phyloP scores from a whole-genome alignment of 441 rosid genomes.

The Euphorbia celastroides region DNA sequence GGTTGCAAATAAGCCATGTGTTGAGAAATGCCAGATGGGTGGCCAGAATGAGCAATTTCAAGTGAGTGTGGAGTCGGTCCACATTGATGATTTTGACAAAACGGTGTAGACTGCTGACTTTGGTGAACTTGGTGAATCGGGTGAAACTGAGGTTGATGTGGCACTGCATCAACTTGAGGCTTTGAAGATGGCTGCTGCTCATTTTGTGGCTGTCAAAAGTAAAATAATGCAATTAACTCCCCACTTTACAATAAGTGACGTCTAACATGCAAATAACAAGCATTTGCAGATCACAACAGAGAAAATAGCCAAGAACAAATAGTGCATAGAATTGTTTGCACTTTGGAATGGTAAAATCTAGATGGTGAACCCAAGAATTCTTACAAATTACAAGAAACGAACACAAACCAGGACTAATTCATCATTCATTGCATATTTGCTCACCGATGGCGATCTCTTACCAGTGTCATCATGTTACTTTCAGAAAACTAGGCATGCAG shows the following conservation, averaged over 20 bases:
- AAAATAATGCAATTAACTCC: too few relatives aligned
- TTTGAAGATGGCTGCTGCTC: conserved; percentile 62
- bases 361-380: too few relatives aligned
- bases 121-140: conserved; percentile 68
- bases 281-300: not conserved
- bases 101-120: conserved; percentile 54
- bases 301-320: not conserved
- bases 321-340: not conserved
- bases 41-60: conserved; percentile 61
- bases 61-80: conserved; percentile 47
- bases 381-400: not conserved
- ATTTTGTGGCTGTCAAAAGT: conserved; percentile 40
- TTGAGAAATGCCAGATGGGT: conserved; percentile 68
- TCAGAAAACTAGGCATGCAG: not conserved
- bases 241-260: conserved; percentile 2
- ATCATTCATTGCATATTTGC: not conserved
- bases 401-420: not conserved
- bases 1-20: conserved; percentile 86
- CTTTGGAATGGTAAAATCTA: not conserved
- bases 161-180: conserved; percentile 53
- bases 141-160: conserved; percentile 75
- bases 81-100: conserved; percentile 64
- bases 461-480: not conserved
- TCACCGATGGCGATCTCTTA: not conserved
- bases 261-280: not conserved